phyloP scores from a whole-genome alignment of 2,329 filamentous ascomycete species.

The Alternaria incomplexa region DNA sequence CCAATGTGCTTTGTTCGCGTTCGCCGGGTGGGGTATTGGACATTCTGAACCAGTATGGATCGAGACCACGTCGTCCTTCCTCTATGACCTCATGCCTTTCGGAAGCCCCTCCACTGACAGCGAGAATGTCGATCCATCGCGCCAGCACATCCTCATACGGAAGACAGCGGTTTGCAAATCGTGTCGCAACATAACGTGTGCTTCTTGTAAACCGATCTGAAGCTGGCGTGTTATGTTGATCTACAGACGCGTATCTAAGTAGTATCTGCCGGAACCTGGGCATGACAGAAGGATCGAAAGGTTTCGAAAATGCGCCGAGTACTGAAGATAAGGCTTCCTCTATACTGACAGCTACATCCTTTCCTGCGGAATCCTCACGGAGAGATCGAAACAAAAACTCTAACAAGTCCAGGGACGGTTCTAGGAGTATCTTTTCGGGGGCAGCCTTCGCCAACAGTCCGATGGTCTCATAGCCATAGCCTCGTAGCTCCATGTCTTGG shows the following conservation, averaged over 20 bases:
- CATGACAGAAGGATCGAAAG: constrained; percentile 51
- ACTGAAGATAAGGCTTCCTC: constrained; percentile 86
- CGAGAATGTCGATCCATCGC: constrained; percentile 88
- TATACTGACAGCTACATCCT: constrained; percentile 81
- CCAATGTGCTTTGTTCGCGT: constrained; percentile 24
- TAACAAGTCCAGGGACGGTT: constrained; percentile 61
- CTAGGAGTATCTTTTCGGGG: constrained; percentile 62
- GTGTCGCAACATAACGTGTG: constrained; percentile 80
- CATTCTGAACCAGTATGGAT: constrained; percentile 75
- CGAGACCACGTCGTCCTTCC: constrained; percentile 86
- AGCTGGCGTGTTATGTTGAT: constrained; percentile 21
- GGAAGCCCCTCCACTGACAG: constrained; percentile 68
- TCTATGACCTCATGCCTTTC: constrained; percentile 85
- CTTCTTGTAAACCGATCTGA: constrained; percentile 59
- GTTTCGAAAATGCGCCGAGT: constrained; percentile 62
- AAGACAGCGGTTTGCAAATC: constrained; percentile 89
- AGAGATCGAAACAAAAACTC: constrained; percentile 86
- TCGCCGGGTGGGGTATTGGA: constrained; percentile 55
- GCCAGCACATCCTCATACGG: constrained; percentile 78
- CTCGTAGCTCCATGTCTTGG: constrained; percentile 70
- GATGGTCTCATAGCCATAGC: constrained; percentile 88
- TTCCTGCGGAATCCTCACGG: constrained; percentile 75
- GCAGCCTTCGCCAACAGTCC: constrained; percentile 76
- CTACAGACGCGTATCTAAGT: constrained; percentile 37
- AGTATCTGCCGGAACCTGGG: constrained; percentile 45